phyloP scores from a whole-genome alignment of 441 rosid genomes.

The Sinapis alba region DNA sequence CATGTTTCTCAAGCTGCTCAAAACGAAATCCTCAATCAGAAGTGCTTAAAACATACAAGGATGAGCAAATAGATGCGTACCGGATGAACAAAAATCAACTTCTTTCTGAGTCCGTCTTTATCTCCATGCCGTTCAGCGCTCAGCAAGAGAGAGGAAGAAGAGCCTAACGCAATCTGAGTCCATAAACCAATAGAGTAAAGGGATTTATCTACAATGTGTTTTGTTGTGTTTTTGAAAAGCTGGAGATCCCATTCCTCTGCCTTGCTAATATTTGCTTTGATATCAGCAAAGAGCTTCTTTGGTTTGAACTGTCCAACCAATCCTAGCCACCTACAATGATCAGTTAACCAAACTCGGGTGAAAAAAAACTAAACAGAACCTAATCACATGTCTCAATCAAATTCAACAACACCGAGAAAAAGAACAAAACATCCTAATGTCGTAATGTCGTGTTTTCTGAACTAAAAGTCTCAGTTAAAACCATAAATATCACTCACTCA shows the following conservation, averaged over 20 bases:
- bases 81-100: slow-evolving; percentile 69
- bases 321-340: slow-evolving; percentile 67
- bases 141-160: slow-evolving; percentile 57
- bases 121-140: slow-evolving; percentile 64
- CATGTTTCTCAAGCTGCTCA: slow-evolving; percentile 71
- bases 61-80: slow-evolving; percentile 41
- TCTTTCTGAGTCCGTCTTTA: slow-evolving; percentile 54
- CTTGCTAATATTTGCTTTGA: slow-evolving; percentile 54
- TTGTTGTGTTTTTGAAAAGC: slow-evolving; percentile 54
- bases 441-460: neutral
- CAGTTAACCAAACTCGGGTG: neutral
- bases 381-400: slow-evolving; percentile 3
- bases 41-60: neutral
- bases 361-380: neutral
- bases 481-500: neutral
- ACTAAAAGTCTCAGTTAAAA: neutral
- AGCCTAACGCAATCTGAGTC: slow-evolving; percentile 58
- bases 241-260: slow-evolving; percentile 58
- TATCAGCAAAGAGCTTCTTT: slow-evolving; percentile 60
- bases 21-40: neutral
- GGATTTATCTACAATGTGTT: slow-evolving; percentile 68
- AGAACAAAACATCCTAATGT: neutral
- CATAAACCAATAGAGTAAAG: slow-evolving; percentile 63
- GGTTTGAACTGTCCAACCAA: slow-evolving; percentile 77
- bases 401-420: neutral